phyloP scores from a whole-genome alignment of 73 alveolate species.

The Paramecium sonneborni region DNA sequence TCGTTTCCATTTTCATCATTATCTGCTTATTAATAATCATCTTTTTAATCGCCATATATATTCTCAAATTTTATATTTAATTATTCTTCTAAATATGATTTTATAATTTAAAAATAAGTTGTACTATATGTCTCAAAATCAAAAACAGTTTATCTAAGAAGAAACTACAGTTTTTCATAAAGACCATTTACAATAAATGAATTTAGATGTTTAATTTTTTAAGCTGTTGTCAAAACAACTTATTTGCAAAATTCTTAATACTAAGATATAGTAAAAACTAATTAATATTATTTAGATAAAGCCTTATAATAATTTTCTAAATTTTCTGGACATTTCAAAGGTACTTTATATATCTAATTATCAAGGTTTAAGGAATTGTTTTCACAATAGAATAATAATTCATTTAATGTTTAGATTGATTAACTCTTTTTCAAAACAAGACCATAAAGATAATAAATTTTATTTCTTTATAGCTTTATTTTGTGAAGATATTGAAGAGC shows the following conservation, averaged over 20 bases:
- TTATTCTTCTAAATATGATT: neutral
- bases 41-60: neutral
- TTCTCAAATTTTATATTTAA: neutral
- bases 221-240: neutral
- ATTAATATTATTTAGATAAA: neutral
- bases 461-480: neutral
- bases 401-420: neutral
- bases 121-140: neutral
- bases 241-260: neutral
- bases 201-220: neutral
- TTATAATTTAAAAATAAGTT: neutral
- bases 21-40: no score
- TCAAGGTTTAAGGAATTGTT: neutral
- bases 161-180: neutral
- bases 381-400: neutral
- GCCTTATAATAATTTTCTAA: neutral
- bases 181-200: neutral
- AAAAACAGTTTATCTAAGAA: neutral
- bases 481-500: neutral
- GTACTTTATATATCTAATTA: neutral
- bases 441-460: neutral
- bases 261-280: neutral
- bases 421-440: neutral
- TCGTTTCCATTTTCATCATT: neutral
- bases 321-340: neutral